These are phyloP conservation scores for Colletotrichum scovillei DNA, from an alignment of 2,329 filamentous ascomycete species.

Conservation along the genomic window DNA sequence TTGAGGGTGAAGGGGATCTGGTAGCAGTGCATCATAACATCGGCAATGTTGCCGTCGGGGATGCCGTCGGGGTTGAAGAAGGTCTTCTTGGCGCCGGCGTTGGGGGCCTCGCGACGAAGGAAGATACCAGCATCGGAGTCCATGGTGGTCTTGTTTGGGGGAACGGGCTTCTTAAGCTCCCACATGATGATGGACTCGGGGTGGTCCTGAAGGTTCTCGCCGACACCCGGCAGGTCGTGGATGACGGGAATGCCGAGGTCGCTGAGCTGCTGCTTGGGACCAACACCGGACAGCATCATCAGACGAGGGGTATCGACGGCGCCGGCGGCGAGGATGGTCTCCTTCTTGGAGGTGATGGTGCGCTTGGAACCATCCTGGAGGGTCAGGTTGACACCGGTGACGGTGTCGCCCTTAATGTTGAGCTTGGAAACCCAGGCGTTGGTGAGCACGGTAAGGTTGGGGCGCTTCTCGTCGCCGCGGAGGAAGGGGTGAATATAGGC, in stretches of 20 bases:
- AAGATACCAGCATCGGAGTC: conserved; percentile 92
- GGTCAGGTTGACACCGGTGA: conserved; percentile 78
- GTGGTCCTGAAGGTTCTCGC: conserved; percentile 71
- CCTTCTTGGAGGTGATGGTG: conserved; percentile 64
- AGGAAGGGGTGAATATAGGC: conserved; percentile 95
- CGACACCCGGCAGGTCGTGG: conserved; percentile 68
- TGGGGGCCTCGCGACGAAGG: conserved; percentile 79
- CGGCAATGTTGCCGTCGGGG: conserved; percentile 79
- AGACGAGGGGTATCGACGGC: conserved; percentile 84
- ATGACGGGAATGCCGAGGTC: conserved; percentile 66
- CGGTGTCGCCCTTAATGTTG: conserved; percentile 76
- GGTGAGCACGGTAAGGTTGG: conserved; percentile 88
- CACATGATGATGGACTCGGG: conserved; percentile 70
- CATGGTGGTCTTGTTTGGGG: conserved; percentile 86
- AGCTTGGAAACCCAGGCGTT: conserved; percentile 89
- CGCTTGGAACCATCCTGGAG: conserved; percentile 64
- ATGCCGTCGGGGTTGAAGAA: conserved; percentile 61
- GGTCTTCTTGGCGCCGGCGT: conserved; percentile 69
- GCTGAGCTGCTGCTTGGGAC: conserved; percentile 64
- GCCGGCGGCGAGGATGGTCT: conserved; percentile 84
- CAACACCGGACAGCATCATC: conserved; percentile 68
- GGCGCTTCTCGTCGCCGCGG: conserved; percentile 81
- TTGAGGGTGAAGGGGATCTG: conserved; percentile 93
- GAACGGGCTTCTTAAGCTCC: conserved; percentile 81
- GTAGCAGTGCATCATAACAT: conserved; percentile 98